Percentiles rank a stretch among this genome's conserved stretches.
Conservation (phyloP, 495 filamentous ascomycete genomes). For the Umbilicaria muhlenbergii region DNA sequence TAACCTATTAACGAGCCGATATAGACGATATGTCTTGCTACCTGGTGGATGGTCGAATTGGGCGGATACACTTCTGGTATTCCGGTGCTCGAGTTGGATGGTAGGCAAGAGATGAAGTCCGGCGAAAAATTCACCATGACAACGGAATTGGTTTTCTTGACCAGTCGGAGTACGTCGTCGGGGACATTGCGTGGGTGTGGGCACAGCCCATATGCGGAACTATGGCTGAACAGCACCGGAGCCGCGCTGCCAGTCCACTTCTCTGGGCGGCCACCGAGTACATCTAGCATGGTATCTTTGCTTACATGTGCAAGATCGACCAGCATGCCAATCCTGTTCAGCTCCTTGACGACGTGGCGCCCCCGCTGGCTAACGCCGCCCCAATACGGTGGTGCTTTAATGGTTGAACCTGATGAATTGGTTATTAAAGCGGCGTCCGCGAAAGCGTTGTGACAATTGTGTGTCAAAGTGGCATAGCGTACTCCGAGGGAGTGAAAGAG, state of each 20-base stretch:
- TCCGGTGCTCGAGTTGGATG: constrained; percentile 27
- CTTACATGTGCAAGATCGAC: constrained; percentile 40
- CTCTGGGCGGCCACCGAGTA: constrained; percentile 28
- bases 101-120: constrained; percentile 51
- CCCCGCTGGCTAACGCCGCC: constrained; percentile 56
- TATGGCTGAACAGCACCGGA: constrained; percentile 44
- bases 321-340: constrained; percentile 36
- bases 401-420: constrained; percentile 12
- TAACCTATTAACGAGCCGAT: constrained; percentile 41
- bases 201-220: constrained; percentile 34
- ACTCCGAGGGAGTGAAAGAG: constrained; percentile 67
- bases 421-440: constrained; percentile 64
- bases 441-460: constrained; percentile 86
- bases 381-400: constrained; percentile 28
- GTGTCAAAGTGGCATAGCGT: constrained; percentile 77
- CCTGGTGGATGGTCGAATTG: constrained; percentile 63
- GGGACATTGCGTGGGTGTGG: constrained; percentile 44
- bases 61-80: constrained; percentile 32
- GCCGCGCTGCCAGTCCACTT: constrained; percentile 29
- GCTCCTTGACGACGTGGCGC: constrained; percentile 38
- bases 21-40: constrained; percentile 50
- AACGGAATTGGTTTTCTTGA: constrained; percentile 36
- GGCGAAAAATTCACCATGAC: constrained; percentile 53
- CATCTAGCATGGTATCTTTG: constrained; percentile 38
- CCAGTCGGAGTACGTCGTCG: constrained; percentile 39